Percentiles rank a stretch among this genome's conserved stretches.
phyloP scores from a whole-genome alignment of 2,329 filamentous ascomycete species.

The Ambrosiella beaveri region DNA sequence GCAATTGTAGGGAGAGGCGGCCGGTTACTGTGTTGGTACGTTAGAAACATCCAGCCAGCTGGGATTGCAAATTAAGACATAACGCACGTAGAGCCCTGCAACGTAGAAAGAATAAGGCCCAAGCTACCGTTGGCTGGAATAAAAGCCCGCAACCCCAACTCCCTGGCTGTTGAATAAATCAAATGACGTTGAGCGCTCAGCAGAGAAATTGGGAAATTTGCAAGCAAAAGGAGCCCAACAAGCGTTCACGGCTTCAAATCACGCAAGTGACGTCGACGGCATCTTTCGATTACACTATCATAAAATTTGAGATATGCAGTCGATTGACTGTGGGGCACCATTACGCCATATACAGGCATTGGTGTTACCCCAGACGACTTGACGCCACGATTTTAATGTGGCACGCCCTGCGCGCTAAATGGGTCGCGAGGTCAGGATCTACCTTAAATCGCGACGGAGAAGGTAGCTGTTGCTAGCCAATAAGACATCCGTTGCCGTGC shows the following conservation, averaged over 20 bases:
- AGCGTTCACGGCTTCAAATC: neutral
- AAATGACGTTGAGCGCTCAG: neutral
- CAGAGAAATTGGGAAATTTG: neutral
- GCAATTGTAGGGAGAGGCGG: neutral
- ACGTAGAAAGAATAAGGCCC: slow-evolving; percentile 1
- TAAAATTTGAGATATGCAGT: slow-evolving; percentile 10
- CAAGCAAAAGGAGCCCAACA: neutral
- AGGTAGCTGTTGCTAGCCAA: slow-evolving; percentile 22
- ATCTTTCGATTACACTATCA: neutral
- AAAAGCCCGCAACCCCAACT: neutral
- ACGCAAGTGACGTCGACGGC: neutral
- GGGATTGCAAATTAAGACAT: slow-evolving; percentile 8
- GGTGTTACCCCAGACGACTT: neutral
- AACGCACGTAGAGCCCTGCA: slow-evolving; percentile 9
- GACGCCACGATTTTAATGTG: slow-evolving; percentile 9
- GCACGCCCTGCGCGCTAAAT: slow-evolving; percentile 1
- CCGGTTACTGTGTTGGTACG: slow-evolving; percentile 1
- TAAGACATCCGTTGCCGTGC: slow-evolving; percentile 34
- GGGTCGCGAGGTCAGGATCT: slow-evolving; percentile 3
- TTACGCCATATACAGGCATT: slow-evolving; percentile 8
- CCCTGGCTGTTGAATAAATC: neutral
- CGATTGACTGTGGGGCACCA: slow-evolving; percentile 5
- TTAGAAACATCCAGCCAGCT: slow-evolving; percentile 5
- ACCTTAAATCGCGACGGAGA: slow-evolving; percentile 13
- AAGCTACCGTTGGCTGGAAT: slow-evolving; percentile 1